These are phyloP conservation scores for Teratosphaeria gauchensis DNA, from an alignment of 2,329 filamentous ascomycete species.

Conservation along the genomic window DNA sequence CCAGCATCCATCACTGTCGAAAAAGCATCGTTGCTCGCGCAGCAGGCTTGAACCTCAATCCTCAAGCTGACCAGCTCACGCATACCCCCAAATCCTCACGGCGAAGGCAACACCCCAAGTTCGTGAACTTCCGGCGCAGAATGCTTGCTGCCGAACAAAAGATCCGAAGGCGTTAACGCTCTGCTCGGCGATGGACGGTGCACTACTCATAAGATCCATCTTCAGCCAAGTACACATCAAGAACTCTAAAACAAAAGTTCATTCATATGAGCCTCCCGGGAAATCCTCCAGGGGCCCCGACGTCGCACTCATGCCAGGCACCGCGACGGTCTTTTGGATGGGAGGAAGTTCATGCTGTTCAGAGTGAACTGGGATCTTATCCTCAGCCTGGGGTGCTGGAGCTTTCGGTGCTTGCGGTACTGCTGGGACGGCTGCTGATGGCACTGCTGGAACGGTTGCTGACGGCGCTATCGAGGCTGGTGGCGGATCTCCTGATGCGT, in stretches of 20 bases:
- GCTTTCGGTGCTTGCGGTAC: background rate
- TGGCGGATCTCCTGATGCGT: background rate
- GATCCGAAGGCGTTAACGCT: background rate
- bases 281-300: conserved; percentile 24
- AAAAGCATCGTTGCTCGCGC: background rate
- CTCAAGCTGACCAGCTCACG: background rate
- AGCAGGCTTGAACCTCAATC: no score
- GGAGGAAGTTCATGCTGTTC: conserved; percentile 7
- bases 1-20: background rate
- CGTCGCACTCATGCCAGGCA: conserved; percentile 24
- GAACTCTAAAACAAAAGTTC: background rate
- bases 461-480: background rate
- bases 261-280: conserved; percentile 6
- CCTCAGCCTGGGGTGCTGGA: conserved; percentile 6
- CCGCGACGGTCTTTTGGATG: conserved; percentile 9
- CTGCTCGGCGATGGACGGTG: background rate
- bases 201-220: background rate
- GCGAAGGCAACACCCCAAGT: background rate
- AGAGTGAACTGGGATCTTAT: conserved; percentile 18
- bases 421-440: background rate
- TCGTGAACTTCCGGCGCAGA: background rate
- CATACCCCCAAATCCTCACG: background rate
- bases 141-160: background rate
- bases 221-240: background rate
- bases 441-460: background rate